phyloP scores from a whole-genome alignment of 306 rosid species.

The Ziziphus jujuba region DNA sequence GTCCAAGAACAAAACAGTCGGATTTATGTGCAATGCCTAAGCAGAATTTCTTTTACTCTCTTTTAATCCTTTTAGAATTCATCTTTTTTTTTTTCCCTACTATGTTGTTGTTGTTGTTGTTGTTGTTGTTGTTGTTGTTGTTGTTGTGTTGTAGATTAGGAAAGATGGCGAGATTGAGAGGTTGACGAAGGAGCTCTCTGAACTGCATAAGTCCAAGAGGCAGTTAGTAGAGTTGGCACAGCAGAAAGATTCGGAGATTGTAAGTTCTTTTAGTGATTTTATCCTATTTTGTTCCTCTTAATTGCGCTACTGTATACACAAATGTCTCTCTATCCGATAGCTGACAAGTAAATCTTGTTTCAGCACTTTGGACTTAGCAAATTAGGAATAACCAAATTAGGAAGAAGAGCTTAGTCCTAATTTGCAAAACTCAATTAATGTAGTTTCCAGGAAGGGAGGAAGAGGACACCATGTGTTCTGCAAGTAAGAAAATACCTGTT shows the following conservation, averaged over 20 bases:
- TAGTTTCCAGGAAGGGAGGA: no score
- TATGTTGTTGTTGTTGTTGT: neutral
- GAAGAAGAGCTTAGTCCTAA: no score
- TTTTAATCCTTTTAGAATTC: neutral
- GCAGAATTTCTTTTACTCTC: neutral
- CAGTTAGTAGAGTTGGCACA: constrained; percentile 71
- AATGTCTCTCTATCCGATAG: no score
- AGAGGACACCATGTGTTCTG: no score
- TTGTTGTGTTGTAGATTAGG: constrained; percentile 50
- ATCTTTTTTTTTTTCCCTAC: neutral
- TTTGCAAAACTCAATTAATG: no score
- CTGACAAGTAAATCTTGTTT: no score
- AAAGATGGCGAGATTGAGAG: constrained; percentile 87
- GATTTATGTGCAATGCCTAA: constrained; percentile 54
- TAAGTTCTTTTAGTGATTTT: no score
- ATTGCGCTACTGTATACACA: no score
- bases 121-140: neutral
- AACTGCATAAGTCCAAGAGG: constrained; percentile 83
- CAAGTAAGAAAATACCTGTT: no score
- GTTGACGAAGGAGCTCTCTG: constrained; percentile 62
- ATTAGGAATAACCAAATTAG: no score
- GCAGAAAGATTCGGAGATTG: constrained; percentile 65
- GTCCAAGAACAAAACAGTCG: constrained; percentile 61
- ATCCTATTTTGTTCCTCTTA: no score
- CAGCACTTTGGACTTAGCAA: no score